Conservation (phyloP, 208 protist genomes). For the Crithidia bombi region DNA sequence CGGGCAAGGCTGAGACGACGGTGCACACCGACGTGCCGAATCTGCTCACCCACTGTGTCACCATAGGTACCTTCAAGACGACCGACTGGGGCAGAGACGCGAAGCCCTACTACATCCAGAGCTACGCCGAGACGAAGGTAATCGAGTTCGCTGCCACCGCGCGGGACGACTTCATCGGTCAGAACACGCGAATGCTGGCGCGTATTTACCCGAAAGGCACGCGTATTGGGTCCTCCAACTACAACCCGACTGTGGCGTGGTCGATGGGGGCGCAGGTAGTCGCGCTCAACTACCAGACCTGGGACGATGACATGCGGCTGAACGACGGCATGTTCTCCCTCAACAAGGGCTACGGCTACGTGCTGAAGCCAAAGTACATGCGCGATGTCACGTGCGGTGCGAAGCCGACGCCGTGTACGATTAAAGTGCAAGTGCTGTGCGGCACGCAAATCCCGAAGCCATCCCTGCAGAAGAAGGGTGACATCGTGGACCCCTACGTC, state of each 20-base stretch:
- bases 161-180: conserved; percentile 36
- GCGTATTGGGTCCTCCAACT: conserved; percentile 93
- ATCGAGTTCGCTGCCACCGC: conserved; percentile 32
- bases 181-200: conserved; percentile 72
- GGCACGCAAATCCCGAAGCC: conserved; percentile 75
- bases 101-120: conserved; percentile 59
- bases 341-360: conserved; percentile 93
- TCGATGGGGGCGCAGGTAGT: conserved; percentile 86
- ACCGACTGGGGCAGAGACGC: conserved; percentile 52
- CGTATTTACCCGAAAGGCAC: conserved; percentile 93
- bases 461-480: conserved; percentile 47
- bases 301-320: conserved; percentile 61
- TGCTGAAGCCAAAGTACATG: conserved; percentile 91
- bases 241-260: conserved; percentile 86
- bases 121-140: conserved; percentile 60
- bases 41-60: conserved; percentile 45
- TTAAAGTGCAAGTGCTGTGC: conserved; percentile 61
- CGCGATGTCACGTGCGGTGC: conserved; percentile 17
- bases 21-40: conserved; percentile 25
- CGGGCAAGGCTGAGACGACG: conserved; percentile 18
- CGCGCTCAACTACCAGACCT: conserved; percentile 92
- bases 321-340: conserved; percentile 91
- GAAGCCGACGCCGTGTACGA: conserved; percentile 21
- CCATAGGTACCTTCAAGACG: conserved; percentile 53
- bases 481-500: conserved; percentile 83